Percentiles rank a stretch among this genome's conserved stretches.
These are phyloP conservation scores for Schoenoplectus tabernaemontani DNA, from an alignment of 202 grass and related monocot species.

Conservation along the genomic window DNA sequence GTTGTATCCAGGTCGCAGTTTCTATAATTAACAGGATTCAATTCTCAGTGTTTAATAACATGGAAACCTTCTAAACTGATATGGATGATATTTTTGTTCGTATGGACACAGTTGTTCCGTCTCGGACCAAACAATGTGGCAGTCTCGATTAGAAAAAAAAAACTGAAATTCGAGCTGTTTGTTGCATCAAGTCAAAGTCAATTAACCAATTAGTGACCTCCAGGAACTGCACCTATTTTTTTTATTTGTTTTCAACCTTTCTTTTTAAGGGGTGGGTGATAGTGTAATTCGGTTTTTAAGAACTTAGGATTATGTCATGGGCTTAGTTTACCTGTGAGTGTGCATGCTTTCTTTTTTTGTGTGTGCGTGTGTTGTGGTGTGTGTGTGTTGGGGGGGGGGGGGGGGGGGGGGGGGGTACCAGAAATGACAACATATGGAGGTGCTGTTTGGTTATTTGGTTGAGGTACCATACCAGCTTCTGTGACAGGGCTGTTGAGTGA, in stretches of 20 bases:
- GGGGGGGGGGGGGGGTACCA: constrained; percentile 7
- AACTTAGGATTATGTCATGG: neutral
- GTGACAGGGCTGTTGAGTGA: neutral
- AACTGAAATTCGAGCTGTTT: neutral
- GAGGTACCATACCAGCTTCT: neutral
- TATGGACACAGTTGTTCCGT: neutral
- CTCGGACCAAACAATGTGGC: neutral
- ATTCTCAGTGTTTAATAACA: too few species aligned
- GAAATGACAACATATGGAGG: constrained; percentile 8
- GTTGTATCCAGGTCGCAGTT: too few species aligned
- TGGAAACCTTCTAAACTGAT: too few species aligned
- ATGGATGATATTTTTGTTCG: too few species aligned
- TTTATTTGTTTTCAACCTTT: too few species aligned
- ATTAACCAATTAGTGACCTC: neutral
- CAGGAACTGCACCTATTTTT: neutral
- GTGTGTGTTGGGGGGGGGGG: too few species aligned
- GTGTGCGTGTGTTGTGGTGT: too few species aligned
- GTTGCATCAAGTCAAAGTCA: neutral
- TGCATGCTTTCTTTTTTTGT: too few species aligned
- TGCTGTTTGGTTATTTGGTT: neutral
- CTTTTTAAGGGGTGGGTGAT: neutral
- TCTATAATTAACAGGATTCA: too few species aligned
- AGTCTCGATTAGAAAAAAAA: neutral
- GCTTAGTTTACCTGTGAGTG: neutral
- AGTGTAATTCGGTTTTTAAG: neutral